Evolutionary conservation across 768 basidiomycete genomes (phyloP), one percentile per base, ranked within the genome.

Genomic region (Leccinum longicurvipes): DNA sequence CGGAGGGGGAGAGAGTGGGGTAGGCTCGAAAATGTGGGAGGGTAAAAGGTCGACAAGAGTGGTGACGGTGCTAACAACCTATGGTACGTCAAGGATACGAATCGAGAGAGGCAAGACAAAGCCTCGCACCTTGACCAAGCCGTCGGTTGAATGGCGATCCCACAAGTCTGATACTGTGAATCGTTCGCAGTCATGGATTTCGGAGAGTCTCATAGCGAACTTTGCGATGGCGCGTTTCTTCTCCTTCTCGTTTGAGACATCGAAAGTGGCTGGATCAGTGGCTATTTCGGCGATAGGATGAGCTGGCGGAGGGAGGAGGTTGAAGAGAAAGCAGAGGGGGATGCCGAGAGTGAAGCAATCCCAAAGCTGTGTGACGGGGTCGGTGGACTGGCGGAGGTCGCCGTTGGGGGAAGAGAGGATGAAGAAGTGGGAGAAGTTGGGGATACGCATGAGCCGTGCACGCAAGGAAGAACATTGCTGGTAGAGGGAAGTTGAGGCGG

Each of bases 331-430:
- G 76, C 93, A 96, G 63, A 98, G 88, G 45, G 94, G 87, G 47
- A 92, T 86, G 56, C 97, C 97, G 32, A 93, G 82, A 41, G 93
- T 86, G 74, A 99, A 91, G 69, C 91, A 86, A 67, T 93, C 91
- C 87, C 95, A 96, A 49, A 98, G 85, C 71, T 93, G 91, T 47
- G 89, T 87, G 65, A 99, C 96, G 34, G 93, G 92, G 75, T 98
- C 94, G 42, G 87, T 89, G 31, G 89, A 90, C 71, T 84, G 84
- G 55, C 91, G 82, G 31, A 77, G 73, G 41, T 85, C 78, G 60
- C 83, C 84, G 36, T 77, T 67, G 19, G 79, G 66, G 8, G 82
- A 74, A 8, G 85, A 80, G 56, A 87, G 77, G 39, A 79, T 72
- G 63, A 91, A 89, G 74, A 87, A 91, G 56, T 77, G 77, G 58